phyloP scores from a whole-genome alignment of 169 alveolate genomes.

The Eimeria necatrix region DNA sequence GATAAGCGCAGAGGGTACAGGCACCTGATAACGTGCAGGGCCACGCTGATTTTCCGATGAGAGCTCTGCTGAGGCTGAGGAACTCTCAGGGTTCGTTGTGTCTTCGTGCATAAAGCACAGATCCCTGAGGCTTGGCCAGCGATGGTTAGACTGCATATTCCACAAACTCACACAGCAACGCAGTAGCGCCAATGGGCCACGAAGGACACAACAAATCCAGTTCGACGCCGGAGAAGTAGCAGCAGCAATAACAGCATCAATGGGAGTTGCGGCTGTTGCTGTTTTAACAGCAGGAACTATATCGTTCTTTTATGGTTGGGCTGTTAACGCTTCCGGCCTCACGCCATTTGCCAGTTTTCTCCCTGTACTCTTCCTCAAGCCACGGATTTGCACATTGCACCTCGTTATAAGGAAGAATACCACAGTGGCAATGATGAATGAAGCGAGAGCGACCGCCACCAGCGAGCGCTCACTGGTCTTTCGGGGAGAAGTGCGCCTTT shows the following conservation, averaged over 20 bases:
- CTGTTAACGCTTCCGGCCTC: neutral
- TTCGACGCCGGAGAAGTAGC: neutral
- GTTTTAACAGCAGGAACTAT: neutral
- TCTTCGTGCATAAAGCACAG: neutral
- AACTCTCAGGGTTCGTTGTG: no score
- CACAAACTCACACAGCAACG: no score
- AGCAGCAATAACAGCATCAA: neutral
- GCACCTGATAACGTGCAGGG: no score
- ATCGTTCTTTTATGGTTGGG: no score
- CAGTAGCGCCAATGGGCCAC: no score
- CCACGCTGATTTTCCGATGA: no score
- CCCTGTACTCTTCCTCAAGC: neutral
- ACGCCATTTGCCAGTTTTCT: neutral
- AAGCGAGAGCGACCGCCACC: neutral
- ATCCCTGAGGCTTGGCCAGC: conserved; percentile 11
- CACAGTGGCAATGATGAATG: neutral
- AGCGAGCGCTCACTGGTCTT: neutral
- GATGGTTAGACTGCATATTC: neutral
- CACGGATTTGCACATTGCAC: neutral
- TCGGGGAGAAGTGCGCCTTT: neutral
- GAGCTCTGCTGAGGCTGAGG: no score
- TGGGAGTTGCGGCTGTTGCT: neutral
- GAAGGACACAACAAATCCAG: no score
- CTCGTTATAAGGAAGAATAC: neutral
- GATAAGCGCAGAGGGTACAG: neutral